A percentile compares a stretch with the other conserved stretches of the same genome.
These are phyloP conservation scores for Penicillium sp. DNA, from an alignment of 2,329 filamentous ascomycete species.

Conservation along the genomic window DNA sequence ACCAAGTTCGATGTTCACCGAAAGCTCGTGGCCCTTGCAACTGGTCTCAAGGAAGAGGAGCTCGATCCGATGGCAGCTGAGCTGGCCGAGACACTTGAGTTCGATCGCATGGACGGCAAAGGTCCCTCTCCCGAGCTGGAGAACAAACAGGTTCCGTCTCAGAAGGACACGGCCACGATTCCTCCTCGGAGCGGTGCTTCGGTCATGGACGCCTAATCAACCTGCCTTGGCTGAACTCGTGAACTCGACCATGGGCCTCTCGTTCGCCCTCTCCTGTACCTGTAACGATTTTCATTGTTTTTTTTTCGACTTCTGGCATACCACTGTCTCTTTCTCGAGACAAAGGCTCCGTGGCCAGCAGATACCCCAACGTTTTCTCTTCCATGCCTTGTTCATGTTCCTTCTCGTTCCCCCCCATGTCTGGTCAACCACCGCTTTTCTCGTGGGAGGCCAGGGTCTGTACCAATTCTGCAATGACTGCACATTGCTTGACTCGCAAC, in stretches of 20 bases:
- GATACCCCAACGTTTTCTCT: slow-evolving; percentile 34
- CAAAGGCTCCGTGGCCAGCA: slow-evolving; percentile 29
- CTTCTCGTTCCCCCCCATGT: not conserved
- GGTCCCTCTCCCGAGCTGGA: slow-evolving; percentile 34
- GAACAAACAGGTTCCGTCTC: slow-evolving; percentile 23
- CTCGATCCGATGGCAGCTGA: slow-evolving; percentile 51
- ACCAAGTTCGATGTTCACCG: slow-evolving; percentile 51
- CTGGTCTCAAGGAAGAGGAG: slow-evolving; percentile 50
- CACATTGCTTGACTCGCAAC: not conserved
- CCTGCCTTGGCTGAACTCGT: not conserved
- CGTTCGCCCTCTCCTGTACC: slow-evolving; percentile 6
- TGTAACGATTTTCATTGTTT: slow-evolving; percentile 21
- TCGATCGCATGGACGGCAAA: slow-evolving; percentile 45
- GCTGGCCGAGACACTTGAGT: slow-evolving; percentile 48
- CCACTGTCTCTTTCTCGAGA: slow-evolving; percentile 5
- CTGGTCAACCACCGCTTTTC: not conserved
- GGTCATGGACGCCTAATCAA: slow-evolving; percentile 37
- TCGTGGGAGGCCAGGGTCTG: not conserved
- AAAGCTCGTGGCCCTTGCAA: slow-evolving; percentile 50
- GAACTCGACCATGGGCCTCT: not conserved
- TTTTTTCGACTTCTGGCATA: slow-evolving; percentile 26
- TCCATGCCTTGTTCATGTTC: slow-evolving; percentile 8
- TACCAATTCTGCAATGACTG: slow-evolving; percentile 4
- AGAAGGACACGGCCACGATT: slow-evolving; percentile 29
- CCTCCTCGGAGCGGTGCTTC: slow-evolving; percentile 33